Evolutionary conservation across 352 stramenopile species (phyloP).

Genomic region (Globisporangium uncinulatum): DNA sequence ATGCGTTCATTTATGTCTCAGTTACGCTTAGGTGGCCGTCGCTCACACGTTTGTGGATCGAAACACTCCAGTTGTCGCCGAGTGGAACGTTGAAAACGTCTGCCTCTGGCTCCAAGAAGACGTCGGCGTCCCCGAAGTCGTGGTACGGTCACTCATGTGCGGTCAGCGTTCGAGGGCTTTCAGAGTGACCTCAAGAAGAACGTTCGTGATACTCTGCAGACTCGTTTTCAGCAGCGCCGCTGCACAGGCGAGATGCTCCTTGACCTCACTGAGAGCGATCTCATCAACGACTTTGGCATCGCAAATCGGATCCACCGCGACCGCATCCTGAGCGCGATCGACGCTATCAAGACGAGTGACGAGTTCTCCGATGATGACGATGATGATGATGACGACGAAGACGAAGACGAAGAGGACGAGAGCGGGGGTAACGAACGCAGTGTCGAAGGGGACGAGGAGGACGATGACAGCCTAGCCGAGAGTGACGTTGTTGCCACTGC

Average conservation of each 20-base stretch:
- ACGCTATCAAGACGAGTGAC: slow-evolving; percentile 70
- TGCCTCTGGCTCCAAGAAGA: slow-evolving; percentile 79
- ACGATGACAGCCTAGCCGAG: not conserved
- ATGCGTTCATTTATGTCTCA: not conserved
- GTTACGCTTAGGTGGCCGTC: not conserved
- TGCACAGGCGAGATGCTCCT: slow-evolving; percentile 70
- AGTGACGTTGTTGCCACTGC: not conserved
- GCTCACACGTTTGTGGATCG: too few relatives aligned
- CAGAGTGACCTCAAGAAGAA: not conserved
- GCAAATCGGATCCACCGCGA: slow-evolving; percentile 60
- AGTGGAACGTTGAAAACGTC: slow-evolving; percentile 81
- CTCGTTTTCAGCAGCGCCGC: slow-evolving; percentile 56
- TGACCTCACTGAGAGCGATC: slow-evolving; percentile 61
- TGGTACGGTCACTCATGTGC: slow-evolving; percentile 25
- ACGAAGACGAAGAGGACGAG: slow-evolving; percentile 31
- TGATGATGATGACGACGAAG: slow-evolving; percentile 36
- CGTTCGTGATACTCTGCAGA: slow-evolving; percentile 14
- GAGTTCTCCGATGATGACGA: slow-evolving; percentile 61
- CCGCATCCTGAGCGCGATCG: slow-evolving; percentile 67
- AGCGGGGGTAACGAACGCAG: slow-evolving; percentile 17
- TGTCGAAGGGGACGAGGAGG: slow-evolving; percentile 2
- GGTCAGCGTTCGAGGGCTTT: not conserved
- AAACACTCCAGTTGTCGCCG: slow-evolving; percentile 41
- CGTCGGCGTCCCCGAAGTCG: slow-evolving; percentile 59
- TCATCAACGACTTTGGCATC: slow-evolving; percentile 75